These are phyloP conservation scores for Macrophomina tecta DNA, from an alignment of 2,329 filamentous ascomycete genomes.

Conservation along the genomic window DNA sequence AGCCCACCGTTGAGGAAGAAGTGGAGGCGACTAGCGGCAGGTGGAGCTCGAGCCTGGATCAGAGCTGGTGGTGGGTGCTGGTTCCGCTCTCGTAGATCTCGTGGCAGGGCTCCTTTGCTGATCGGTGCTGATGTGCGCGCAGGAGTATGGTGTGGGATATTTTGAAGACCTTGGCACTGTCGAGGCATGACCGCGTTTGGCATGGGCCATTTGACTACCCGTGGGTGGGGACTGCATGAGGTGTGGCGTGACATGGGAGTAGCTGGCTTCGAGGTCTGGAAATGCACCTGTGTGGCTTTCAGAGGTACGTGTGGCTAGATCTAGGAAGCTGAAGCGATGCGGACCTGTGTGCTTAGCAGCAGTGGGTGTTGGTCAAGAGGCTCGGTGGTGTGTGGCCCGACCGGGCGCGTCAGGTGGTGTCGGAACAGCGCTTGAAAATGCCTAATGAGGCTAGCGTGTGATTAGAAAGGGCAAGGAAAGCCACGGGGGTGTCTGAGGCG, in stretches of 20 bases:
- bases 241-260: background rate
- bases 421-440: too few relatives aligned
- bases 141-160: constrained; percentile 18
- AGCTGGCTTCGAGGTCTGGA: too few relatives aligned
- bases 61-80: background rate
- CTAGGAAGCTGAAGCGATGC: too few relatives aligned
- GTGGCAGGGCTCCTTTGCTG: background rate
- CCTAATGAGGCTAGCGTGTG: too few relatives aligned
- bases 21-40: background rate
- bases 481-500: too few relatives aligned
- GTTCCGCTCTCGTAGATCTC: background rate
- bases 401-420: too few relatives aligned
- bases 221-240: background rate
- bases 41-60: background rate
- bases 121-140: background rate
- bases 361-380: too few relatives aligned
- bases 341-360: too few relatives aligned
- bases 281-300: too few relatives aligned
- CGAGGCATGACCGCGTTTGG: background rate
- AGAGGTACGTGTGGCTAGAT: too few relatives aligned
- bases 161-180: constrained; percentile 8
- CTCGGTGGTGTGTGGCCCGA: too few relatives aligned
- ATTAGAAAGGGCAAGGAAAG: too few relatives aligned
- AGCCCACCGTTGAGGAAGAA: background rate
- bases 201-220: background rate